These are phyloP conservation scores for Fusarium veterinarium DNA, from an alignment of 2,329 filamentous ascomycete species.

Conservation along the genomic window DNA sequence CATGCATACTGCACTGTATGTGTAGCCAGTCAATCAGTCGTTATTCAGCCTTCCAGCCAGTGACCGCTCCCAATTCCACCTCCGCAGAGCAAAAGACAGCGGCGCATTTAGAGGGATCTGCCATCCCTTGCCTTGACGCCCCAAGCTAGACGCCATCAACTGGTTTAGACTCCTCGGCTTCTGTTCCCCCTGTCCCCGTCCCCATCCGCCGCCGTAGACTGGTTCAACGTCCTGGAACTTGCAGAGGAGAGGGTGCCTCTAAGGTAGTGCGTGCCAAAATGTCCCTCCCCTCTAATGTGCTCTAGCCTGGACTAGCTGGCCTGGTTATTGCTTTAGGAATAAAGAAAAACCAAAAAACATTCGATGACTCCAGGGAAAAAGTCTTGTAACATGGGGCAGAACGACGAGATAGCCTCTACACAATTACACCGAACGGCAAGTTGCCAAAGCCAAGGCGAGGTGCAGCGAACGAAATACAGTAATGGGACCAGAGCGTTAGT, in stretches of 20 bases:
- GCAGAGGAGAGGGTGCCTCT: constrained; percentile 35
- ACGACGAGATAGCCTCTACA: constrained; percentile 1
- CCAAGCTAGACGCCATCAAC: constrained; percentile 32
- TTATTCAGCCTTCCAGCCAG: constrained; percentile 32
- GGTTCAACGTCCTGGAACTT: constrained; percentile 34
- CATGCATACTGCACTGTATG: constrained; percentile 13
- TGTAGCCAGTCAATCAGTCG: constrained; percentile 29
- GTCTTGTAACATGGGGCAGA: constrained; percentile 16
- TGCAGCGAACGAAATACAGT: background rate
- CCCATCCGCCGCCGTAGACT: constrained; percentile 4
- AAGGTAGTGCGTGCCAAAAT: constrained; percentile 16
- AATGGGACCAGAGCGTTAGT: constrained; percentile 18
- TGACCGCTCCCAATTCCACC: background rate
- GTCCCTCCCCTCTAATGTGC: constrained; percentile 14
- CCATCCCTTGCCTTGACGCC: constrained; percentile 39
- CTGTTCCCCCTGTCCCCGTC: constrained; percentile 34
- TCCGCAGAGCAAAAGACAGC: background rate
- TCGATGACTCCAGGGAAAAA: constrained; percentile 12
- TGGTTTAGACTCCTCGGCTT: constrained; percentile 39
- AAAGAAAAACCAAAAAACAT: constrained; percentile 1
- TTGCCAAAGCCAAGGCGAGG: background rate
- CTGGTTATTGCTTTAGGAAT: constrained; percentile 9
- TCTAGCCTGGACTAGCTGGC: constrained; percentile 9
- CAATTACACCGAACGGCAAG: constrained; percentile 1
- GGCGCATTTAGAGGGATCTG: constrained; percentile 25